phyloP scores from a whole-genome alignment of 495 filamentous ascomycete species.

The Tuber melanosporum region DNA sequence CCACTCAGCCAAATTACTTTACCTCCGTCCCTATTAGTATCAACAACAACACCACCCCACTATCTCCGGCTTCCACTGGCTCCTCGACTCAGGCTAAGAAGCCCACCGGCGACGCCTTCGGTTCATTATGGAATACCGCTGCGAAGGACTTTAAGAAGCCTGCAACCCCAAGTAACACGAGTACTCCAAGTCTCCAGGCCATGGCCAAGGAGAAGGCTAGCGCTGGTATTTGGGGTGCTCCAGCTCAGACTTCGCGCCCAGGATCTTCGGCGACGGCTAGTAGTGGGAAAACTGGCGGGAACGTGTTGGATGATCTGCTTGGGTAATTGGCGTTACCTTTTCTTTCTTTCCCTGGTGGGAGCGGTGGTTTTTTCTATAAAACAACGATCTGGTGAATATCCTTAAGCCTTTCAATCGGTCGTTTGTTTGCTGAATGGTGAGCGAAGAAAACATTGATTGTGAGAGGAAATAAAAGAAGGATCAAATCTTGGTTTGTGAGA shows the following conservation, averaged over 20 bases:
- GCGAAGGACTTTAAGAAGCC: conserved; percentile 75
- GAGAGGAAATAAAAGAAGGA: neutral
- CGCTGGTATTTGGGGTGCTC: conserved; percentile 81
- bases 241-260: conserved; percentile 43
- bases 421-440: neutral
- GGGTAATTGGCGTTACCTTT: conserved; percentile 45
- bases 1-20: conserved; percentile 84
- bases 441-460: conserved; percentile 2
- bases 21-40: conserved; percentile 59
- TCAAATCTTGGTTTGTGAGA: neutral
- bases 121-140: conserved; percentile 72
- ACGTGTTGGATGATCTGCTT: conserved; percentile 59
- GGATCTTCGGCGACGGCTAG: conserved; percentile 40
- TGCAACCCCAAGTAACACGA: conserved; percentile 53
- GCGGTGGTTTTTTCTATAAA: conserved; percentile 5
- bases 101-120: conserved; percentile 67
- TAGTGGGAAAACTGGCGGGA: conserved; percentile 42
- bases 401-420: neutral
- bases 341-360: conserved; percentile 21
- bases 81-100: conserved; percentile 49
- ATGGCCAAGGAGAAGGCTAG: conserved; percentile 94
- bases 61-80: conserved; percentile 42
- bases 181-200: conserved; percentile 73
- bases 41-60: conserved; percentile 32
- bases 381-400: neutral